Percentiles rank a stretch among this genome's conserved stretches.
phyloP scores from a whole-genome alignment of 2,329 filamentous ascomycete species.

The Exophiala spinifera region DNA sequence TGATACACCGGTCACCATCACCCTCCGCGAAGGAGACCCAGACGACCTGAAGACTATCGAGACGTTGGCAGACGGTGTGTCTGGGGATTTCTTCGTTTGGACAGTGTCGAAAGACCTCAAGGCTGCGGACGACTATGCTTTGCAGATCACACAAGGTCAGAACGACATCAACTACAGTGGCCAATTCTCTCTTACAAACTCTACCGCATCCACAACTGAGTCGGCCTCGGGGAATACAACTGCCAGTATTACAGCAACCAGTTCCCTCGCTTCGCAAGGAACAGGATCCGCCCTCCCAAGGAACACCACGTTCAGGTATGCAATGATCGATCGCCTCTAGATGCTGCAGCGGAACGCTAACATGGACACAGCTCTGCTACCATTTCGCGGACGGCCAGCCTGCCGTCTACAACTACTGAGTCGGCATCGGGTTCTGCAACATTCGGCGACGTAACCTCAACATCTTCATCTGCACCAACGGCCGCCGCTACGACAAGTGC shows the following conservation, averaged over 20 bases:
- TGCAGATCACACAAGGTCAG: conserved; percentile 55
- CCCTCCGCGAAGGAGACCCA: conserved; percentile 52
- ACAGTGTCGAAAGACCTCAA: conserved; percentile 13
- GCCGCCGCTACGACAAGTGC: conserved; percentile 22
- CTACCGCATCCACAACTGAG: conserved; percentile 24
- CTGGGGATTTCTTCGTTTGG: conserved; percentile 22
- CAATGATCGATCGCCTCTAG: not conserved
- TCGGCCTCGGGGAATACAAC: conserved; percentile 19
- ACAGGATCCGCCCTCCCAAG: conserved; percentile 63
- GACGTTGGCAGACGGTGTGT: conserved; percentile 38
- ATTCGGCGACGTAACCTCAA: conserved; percentile 20
- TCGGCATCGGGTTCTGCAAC: conserved; percentile 23
- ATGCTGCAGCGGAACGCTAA: no score
- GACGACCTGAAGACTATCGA: conserved; percentile 50
- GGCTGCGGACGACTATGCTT: conserved; percentile 52
- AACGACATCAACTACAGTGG: conserved; percentile 55
- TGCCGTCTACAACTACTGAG: conserved; percentile 12
- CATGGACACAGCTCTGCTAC: conserved; percentile 20
- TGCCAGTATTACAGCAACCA: conserved; percentile 15
- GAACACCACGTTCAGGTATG: conserved; percentile 32
- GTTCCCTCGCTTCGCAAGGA: conserved; percentile 36
- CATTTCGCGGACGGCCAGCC: conserved; percentile 22
- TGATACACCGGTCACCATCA: conserved; percentile 48
- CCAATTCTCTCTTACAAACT: conserved; percentile 47
- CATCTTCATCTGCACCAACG: conserved; percentile 17